These are phyloP conservation scores for Cucurbita argyrosperma DNA, from an alignment of 306 rosid species.

Conservation along the genomic window DNA sequence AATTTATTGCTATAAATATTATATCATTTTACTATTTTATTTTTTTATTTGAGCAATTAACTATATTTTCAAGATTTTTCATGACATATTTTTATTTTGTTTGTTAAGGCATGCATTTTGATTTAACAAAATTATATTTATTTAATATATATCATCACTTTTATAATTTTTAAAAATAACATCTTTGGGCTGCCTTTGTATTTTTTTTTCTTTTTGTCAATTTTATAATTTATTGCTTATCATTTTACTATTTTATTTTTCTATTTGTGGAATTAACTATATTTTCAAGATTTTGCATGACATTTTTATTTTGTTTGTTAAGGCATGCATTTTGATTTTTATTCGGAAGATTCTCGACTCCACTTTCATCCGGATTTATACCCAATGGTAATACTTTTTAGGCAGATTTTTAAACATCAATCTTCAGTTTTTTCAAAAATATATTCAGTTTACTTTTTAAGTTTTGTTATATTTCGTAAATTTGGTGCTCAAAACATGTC, in stretches of 20 bases:
- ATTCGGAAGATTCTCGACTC: background rate
- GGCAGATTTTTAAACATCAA: background rate
- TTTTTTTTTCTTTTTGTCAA: background rate
- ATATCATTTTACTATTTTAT: background rate
- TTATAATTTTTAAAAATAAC: background rate
- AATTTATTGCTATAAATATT: background rate
- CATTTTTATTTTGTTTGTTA: background rate
- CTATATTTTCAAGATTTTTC: background rate
- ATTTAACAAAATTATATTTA: background rate
- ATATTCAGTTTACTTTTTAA: background rate
- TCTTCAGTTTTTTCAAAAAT: too few species aligned
- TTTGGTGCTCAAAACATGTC: background rate
- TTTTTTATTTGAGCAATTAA: background rate
- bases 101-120: background rate
- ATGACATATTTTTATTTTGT: too few species aligned
- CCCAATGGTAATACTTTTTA: too few species aligned
- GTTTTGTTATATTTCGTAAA: background rate
- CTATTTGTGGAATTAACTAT: background rate
- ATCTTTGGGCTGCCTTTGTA: background rate
- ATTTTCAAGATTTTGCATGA: background rate
- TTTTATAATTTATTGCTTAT: background rate
- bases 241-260: background rate
- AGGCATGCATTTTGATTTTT: background rate
- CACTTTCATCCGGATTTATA: too few species aligned
- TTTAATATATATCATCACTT: background rate